These are phyloP conservation scores for Parastagonospora avenae DNA, from an alignment of 2,329 filamentous ascomycete species.

Conservation along the genomic window DNA sequence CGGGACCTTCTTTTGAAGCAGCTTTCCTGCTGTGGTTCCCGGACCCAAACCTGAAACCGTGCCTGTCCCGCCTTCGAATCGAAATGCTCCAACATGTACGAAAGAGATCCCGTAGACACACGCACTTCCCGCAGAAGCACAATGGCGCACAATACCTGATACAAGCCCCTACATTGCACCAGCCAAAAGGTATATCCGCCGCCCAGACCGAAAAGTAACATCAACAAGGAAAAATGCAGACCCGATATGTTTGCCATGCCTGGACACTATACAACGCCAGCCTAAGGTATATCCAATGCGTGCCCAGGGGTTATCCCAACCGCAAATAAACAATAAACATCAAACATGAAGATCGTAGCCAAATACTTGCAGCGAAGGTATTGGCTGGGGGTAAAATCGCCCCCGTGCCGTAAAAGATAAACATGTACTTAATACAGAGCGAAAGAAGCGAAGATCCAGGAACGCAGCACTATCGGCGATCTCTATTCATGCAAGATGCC, in stretches of 20 bases:
- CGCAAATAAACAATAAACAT: conserved; percentile 20
- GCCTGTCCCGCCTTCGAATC: conserved; percentile 3
- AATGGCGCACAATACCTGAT: conserved; percentile 25
- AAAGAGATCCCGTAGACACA: conserved; percentile 13
- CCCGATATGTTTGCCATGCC: conserved; percentile 7
- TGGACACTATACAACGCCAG: conserved; percentile 13
- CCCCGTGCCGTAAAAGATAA: conserved; percentile 10
- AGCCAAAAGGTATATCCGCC: conserved; percentile 45
- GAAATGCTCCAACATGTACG: conserved; percentile 6
- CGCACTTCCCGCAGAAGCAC: not conserved
- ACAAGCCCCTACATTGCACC: conserved; percentile 22
- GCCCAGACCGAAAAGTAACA: conserved; percentile 11
- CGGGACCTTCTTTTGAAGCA: not conserved
- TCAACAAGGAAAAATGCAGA: conserved; percentile 11
- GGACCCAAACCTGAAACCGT: conserved; percentile 8
- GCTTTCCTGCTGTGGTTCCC: conserved; percentile 1
- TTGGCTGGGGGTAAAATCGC: not conserved
- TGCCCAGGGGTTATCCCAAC: conserved; percentile 19
- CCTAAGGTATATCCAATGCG: conserved; percentile 21
- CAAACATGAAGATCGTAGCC: conserved; percentile 34
- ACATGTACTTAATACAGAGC: conserved; percentile 43
- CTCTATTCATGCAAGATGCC: conserved; percentile 29
- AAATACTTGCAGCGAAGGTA: conserved; percentile 33
- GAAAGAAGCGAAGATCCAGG: conserved; percentile 26
- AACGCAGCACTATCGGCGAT: not conserved